Base-by-base conservation (phyloP, 2,329 filamentous ascomycete genomes). In the Metarhizium sp. region DNA sequence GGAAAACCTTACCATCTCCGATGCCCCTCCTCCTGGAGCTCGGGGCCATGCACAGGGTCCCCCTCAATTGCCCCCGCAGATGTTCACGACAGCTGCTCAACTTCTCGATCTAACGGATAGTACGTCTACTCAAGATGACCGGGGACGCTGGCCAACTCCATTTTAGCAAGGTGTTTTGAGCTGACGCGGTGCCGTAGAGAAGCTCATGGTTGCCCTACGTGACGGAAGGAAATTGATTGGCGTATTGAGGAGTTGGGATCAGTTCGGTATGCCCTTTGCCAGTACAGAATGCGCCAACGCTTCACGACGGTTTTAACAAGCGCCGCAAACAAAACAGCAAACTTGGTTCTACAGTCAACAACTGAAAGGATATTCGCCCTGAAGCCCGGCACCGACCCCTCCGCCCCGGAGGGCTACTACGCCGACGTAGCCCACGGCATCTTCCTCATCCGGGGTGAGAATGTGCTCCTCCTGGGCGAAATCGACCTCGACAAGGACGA, bases 71-170 rank as follows among this genome's bases (percentile, higher is more conserved):
- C 89, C 89, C 14, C 92, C 92, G 57, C 92, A 99, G 77, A 96
- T 97, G 87, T 99, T 99, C 75, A 95, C 94, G 18, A 99, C 94
- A 36, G 94, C 94, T 36, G 92, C 94, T 54, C 94, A 97, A 76
- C 78, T 99, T 57, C 78, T 99, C 57, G 94, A 99, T 70, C 80
- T 99, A 66, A 97, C 94, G 64, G 94, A 99, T 76, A 99, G 92
- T 97, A 84, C 77, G 88, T 58, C 36, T 32, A 10, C 29, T 34
- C 16, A 18, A 10, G 40, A 25, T 16, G 25, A 20, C 30, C 20
- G 30, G 6, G 5, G n/a, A 34, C 10, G 10, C 5, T 10, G 16
- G 4, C 14, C 4, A 25, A 25, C 25, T 25, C 3, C 25, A 25
- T 25, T 1, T 29, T 49, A 10, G n/a, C 11, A 29, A 8, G 3